phyloP scores from a whole-genome alignment of 345 rosid species.

The Ricinus communis region DNA sequence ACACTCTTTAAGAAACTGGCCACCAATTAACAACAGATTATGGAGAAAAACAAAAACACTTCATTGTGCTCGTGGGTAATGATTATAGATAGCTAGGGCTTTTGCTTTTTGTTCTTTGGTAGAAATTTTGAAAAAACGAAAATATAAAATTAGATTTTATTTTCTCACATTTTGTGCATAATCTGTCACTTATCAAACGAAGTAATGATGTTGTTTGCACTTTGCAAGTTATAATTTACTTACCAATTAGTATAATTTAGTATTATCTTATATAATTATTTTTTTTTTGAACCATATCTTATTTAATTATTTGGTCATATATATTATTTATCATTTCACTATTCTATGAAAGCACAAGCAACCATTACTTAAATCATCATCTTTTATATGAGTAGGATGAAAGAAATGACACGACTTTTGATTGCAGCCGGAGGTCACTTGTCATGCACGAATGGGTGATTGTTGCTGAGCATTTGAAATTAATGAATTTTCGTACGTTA shows the following conservation, averaged over 20 bases:
- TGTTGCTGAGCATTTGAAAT: background rate
- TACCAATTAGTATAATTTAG: background rate
- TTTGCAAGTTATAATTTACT: slow-evolving; percentile 14
- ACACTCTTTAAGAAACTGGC: too few species aligned
- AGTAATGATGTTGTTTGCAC: slow-evolving; percentile 5
- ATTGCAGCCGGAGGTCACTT: slow-evolving; percentile 25
- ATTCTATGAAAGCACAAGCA: slow-evolving; percentile 15
- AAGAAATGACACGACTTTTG: slow-evolving; percentile 23
- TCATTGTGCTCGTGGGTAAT: too few species aligned
- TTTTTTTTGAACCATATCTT: too few species aligned
- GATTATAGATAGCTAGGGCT: too few species aligned
- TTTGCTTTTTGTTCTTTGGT: too few species aligned
- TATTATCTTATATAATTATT: background rate
- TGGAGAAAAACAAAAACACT: too few species aligned
- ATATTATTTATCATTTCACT: slow-evolving; percentile 34
- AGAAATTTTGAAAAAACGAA: too few species aligned
- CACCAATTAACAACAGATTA: too few species aligned
- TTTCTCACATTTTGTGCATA: too few species aligned
- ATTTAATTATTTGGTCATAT: background rate
- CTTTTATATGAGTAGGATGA: slow-evolving; percentile 23
- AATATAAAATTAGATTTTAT: too few species aligned
- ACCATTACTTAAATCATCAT: slow-evolving; percentile 9
- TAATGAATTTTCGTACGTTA: background rate
- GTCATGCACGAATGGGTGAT: slow-evolving; percentile 1
- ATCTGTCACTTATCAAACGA: too few species aligned